Evolutionary conservation across 1,139 yeast species (phyloP).

Genomic region (Lodderomyces jiufengensis): DNA sequence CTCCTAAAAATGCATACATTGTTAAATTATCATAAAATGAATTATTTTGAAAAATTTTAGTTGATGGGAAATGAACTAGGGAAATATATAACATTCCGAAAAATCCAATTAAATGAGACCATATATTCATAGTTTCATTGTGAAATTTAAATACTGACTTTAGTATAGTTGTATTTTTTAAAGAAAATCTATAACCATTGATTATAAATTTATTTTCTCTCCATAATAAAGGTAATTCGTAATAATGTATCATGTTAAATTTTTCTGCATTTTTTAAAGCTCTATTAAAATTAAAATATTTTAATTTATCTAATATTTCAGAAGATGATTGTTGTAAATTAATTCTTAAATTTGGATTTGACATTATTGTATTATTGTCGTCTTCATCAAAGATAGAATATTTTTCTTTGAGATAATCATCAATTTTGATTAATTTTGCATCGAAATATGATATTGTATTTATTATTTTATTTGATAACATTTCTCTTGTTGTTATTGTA

Average conservation of each 20-base stretch:
- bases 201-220: slow-evolving; percentile 85
- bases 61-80: slow-evolving; percentile 57
- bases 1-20: slow-evolving; percentile 61
- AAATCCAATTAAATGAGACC: slow-evolving; percentile 85
- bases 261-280: slow-evolving; percentile 54
- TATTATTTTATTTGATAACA: slow-evolving; percentile 42
- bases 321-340: slow-evolving; percentile 15
- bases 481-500: slow-evolving; percentile 19
- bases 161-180: slow-evolving; percentile 58
- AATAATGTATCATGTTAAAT: slow-evolving; percentile 52
- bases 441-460: slow-evolving; percentile 56
- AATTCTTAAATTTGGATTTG: too few relatives aligned
- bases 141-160: slow-evolving; percentile 50
- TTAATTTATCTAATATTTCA: slow-evolving; percentile 28
- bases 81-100: slow-evolving; percentile 54
- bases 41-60: slow-evolving; percentile 39
- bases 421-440: slow-evolving; percentile 51
- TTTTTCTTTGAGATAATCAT: slow-evolving; percentile 41
- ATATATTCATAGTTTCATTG: slow-evolving; percentile 88
- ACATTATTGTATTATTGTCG: slow-evolving; percentile 16
- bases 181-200: slow-evolving; percentile 80
- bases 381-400: slow-evolving; percentile 29
- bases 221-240: slow-evolving; percentile 90
- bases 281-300: slow-evolving; percentile 56
- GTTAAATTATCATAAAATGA: slow-evolving; percentile 48